Percentiles rank a stretch among this genome's conserved stretches.
phyloP scores from a whole-genome alignment of 495 filamentous ascomycete genomes.

The Glutinoglossum americanum region DNA sequence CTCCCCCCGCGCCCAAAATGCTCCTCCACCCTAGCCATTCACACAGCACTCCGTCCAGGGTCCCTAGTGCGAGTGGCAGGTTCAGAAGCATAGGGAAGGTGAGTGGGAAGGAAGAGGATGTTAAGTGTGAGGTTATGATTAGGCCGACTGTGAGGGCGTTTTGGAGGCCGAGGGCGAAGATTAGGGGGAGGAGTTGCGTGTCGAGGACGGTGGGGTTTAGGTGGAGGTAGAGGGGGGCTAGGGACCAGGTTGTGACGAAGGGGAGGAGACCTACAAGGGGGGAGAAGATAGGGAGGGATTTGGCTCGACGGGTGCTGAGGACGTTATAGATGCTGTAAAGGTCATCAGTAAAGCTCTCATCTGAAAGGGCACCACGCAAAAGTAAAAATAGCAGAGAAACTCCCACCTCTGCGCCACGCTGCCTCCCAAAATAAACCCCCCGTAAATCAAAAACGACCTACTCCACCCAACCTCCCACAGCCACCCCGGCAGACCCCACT shows the following conservation, averaged over 20 bases:
- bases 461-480: constrained; percentile 59
- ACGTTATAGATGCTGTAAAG: constrained; percentile 50
- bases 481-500: constrained; percentile 33
- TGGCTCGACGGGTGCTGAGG: constrained; percentile 50
- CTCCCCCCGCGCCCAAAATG: constrained; percentile 46
- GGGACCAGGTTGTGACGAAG: constrained; percentile 49
- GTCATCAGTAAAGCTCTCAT: constrained; percentile 3
- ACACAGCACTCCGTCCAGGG: too few relatives aligned
- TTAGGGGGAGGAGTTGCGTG: constrained; percentile 68
- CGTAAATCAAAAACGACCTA: constrained; percentile 77
- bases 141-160: constrained; percentile 88
- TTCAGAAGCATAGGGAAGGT: constrained; percentile 27
- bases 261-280: constrained; percentile 68
- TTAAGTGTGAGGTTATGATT: constrained; percentile 84
- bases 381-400: background rate
- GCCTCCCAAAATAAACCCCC: constrained; percentile 56
- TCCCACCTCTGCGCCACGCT: constrained; percentile 45
- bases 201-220: constrained; percentile 67
- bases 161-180: constrained; percentile 63
- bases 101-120: constrained; percentile 62
- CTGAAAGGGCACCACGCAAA: background rate
- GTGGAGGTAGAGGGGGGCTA: constrained; percentile 56
- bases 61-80: constrained; percentile 42
- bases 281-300: constrained; percentile 41
- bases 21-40: constrained; percentile 65